Evolutionary conservation across 2,329 filamentous ascomycete species (phyloP), one percentile per base, ranked within the genome.

Genomic region (Dactylellina drechsleri): DNA sequence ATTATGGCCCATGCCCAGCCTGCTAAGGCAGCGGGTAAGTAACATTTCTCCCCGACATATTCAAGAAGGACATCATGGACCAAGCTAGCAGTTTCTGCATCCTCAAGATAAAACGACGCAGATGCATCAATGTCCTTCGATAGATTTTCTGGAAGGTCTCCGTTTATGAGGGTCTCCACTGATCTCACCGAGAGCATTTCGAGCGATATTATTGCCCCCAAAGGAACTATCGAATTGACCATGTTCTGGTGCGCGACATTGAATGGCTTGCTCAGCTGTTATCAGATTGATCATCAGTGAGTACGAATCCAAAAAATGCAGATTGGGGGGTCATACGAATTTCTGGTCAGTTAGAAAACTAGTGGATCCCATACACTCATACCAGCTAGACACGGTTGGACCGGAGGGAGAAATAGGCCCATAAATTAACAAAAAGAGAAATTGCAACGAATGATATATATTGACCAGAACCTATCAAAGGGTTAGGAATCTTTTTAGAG

Each of bases 361-460:
- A 79, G 87, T 89, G 13, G 87, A 84, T 49, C 86, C 84, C 85
- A 93, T 89, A 58, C 93, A 83, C n/a, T 85, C 83, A 78, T 93
- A 92, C 92, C 92, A 96, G 77, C 87, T 85, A 45, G 87, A 83
- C 16, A 93, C 84, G 5, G 89, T 81, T 16, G 87, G 85, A 15
- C 88, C 84, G 12, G 88, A 84, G 78, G 91, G 86, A 54, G 84
- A 83, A 43, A 84, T 81, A 59, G 86, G 85, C 54, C 86, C 83
- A 77, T 91, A 89, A 40, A 92, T 82, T 18, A 91, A 84, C 77
- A 92, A 86, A 78, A 93, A 91, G 23, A 92, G 83, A 15, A 93
- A 84, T 57, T 92, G 89, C 81, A 95, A 84, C 47, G 90, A 86
- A 80, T 95, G 91, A 45, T 91, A 84, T 50, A 90, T 86, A 81